These are phyloP conservation scores for Misopates orontium DNA, from an alignment of 257 asterid species.

Conservation along the genomic window DNA sequence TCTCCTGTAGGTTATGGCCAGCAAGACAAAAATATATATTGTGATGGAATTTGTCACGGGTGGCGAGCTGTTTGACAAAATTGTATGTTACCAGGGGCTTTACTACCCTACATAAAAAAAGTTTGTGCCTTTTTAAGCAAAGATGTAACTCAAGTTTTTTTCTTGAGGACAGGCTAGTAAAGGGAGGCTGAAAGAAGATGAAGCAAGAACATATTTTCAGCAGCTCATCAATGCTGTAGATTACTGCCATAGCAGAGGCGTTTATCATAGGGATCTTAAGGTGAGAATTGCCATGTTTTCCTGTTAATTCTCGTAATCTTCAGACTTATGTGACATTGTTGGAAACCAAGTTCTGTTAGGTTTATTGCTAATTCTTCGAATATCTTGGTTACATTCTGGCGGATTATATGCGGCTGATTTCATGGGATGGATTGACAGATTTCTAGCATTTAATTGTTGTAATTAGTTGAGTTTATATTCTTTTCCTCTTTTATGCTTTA, in stretches of 20 bases:
- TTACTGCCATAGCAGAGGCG: constrained; percentile 78
- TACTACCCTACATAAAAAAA: constrained; percentile 12
- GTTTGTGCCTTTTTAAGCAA: neutral
- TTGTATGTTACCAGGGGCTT: constrained; percentile 40
- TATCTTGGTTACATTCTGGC: too few species aligned
- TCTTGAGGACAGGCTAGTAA: constrained; percentile 39
- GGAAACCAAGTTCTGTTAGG: too few species aligned
- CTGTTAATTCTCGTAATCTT: neutral
- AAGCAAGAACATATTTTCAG: constrained; percentile 70
- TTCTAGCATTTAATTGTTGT: too few species aligned
- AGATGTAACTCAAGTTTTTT: constrained; percentile 18
- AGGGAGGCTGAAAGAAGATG: constrained; percentile 71
- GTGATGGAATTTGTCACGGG: constrained; percentile 73
- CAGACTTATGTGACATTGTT: neutral
- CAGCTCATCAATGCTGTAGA: constrained; percentile 71
- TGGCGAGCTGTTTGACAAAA: constrained; percentile 75
- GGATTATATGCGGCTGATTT: too few species aligned
- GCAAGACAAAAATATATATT: constrained; percentile 75
- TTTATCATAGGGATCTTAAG: constrained; percentile 69
- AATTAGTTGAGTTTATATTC: too few species aligned
- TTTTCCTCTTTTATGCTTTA: too few species aligned
- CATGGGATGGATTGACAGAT: too few species aligned
- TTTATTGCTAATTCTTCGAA: too few species aligned
- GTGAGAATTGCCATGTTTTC: constrained; percentile 26
- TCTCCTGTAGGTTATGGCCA: constrained; percentile 64